A percentile compares a stretch with the other conserved stretches of the same genome.
phyloP scores from a whole-genome alignment of 352 stramenopile species.

The Aphanomyces stellatus region DNA sequence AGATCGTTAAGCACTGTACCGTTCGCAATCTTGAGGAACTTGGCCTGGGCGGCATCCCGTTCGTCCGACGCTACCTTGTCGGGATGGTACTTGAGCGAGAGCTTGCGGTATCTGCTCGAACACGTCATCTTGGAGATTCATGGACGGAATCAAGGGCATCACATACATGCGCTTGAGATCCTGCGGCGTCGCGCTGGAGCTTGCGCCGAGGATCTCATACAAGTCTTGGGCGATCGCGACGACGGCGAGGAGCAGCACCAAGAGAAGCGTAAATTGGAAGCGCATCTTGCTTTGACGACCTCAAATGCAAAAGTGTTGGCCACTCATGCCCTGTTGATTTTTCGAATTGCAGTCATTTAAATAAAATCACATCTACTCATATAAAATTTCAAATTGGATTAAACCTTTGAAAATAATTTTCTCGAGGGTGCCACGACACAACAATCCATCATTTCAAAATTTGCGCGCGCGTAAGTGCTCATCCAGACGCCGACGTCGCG shows the following conservation, averaged over 20 bases:
- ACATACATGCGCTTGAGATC: constrained; percentile 67
- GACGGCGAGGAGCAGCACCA: constrained; percentile 33
- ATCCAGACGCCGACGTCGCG: too few species aligned
- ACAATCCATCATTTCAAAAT: too few species aligned
- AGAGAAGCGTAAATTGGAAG: constrained; percentile 23
- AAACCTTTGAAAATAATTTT: too few species aligned
- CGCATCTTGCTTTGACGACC: neutral
- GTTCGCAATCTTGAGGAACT: constrained; percentile 75
- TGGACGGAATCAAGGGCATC: neutral
- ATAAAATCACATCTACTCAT: neutral
- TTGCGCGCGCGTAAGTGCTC: too few species aligned
- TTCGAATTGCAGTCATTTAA: neutral
- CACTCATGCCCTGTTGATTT: neutral
- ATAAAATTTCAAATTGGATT: neutral
- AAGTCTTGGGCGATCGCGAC: constrained; percentile 39
- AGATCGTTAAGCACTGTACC: constrained; percentile 23
- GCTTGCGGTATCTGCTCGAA: constrained; percentile 62
- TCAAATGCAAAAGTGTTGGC: neutral
- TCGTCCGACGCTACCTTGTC: constrained; percentile 85
- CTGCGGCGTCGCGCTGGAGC: constrained; percentile 33
- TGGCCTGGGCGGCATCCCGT: constrained; percentile 46
- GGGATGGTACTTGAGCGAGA: constrained; percentile 92
- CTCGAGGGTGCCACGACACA: too few species aligned
- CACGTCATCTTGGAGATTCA: neutral
- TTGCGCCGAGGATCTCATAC: constrained; percentile 60